phyloP scores from a whole-genome alignment of 2,329 filamentous ascomycete species.

The Microcera coccophila region DNA sequence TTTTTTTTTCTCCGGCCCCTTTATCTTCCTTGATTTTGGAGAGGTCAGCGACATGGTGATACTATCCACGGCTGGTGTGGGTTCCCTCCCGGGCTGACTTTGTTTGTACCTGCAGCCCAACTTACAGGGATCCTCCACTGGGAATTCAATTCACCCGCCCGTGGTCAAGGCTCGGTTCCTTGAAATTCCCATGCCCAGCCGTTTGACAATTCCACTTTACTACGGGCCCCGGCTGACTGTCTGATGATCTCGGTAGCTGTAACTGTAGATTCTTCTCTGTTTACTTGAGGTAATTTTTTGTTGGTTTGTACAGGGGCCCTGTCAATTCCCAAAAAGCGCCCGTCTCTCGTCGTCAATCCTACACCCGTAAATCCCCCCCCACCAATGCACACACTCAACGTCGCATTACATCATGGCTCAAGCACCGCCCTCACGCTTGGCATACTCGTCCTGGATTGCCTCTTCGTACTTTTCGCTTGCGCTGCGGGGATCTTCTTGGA shows the following conservation, averaged over 20 bases:
- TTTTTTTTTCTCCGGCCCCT: background rate
- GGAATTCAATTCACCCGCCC: background rate
- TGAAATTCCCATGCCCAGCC: background rate
- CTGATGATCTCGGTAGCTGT: background rate
- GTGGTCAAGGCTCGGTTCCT: background rate
- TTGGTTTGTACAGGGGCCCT: background rate
- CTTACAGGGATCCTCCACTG: slow-evolving; percentile 11
- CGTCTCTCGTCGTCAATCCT: background rate
- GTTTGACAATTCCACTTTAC: background rate
- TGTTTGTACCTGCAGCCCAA: slow-evolving; percentile 25
- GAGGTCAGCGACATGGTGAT: background rate
- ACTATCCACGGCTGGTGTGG: slow-evolving; percentile 2
- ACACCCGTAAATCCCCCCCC: background rate
- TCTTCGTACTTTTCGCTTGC: slow-evolving; percentile 55
- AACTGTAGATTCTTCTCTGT: background rate
- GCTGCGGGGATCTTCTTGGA: slow-evolving; percentile 64
- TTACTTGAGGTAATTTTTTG: background rate
- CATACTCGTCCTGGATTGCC: slow-evolving; percentile 61
- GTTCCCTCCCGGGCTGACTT: slow-evolving; percentile 22
- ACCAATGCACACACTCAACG: slow-evolving; percentile 4
- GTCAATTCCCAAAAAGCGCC: background rate
- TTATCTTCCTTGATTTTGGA: background rate
- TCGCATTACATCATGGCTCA: slow-evolving; percentile 34
- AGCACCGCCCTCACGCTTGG: slow-evolving; percentile 59
- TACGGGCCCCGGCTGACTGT: background rate